Base-by-base conservation (phyloP, 192 early-diverging fungal species). In the Coemansia sp. region DNA sequence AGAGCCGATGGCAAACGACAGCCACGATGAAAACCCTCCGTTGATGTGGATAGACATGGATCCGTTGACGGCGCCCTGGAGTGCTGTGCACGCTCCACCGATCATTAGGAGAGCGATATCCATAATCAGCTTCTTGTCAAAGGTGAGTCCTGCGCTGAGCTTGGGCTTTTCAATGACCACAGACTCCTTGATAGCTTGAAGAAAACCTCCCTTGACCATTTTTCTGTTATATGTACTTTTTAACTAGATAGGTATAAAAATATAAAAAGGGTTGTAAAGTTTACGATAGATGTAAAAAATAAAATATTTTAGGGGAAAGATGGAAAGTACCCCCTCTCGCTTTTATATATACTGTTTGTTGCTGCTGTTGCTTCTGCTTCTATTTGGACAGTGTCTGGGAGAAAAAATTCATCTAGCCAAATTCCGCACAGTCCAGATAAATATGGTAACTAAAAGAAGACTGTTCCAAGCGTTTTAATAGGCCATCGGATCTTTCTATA, bases 31-130 rank as follows among this genome's bases (percentile, higher is more conserved):
- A 49, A 82, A 82, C 0, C 80, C 75, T 28, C 80, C 80, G 65
- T 71, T 74, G 72, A 77, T 36, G 59, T 73, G 67, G n/a, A 64
- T 68, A 7, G 80, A 76, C 58, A 82, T 38, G 12, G 74, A 61
- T 14, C 80, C 80, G 58, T 82, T 82, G 52, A 82, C 80, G 2
- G 64, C 71, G 0, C 80, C 80, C 40, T 82, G 80, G 6, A 82
- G 54, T 12, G 68, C 32, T 5, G 71, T 76, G 59, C 74, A 71
- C 3, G 60, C 63, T 0, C 80, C 80, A 16, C 29, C 80, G 25
- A 82, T 45, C 71, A 82, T 82, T 31, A 82, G 66, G 3, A 82
- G 66, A 12, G 77, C 18, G 12, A 77, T 18, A 66, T 82, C 74
- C 58, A 82, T 60, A 25, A 62, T 59, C 7, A 82, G 64, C 60